Evolutionary conservation across 2,329 filamentous ascomycete genomes (phyloP), one percentile per base, ranked within the genome.

Genomic region (Ceratocystis alfenasii): DNA sequence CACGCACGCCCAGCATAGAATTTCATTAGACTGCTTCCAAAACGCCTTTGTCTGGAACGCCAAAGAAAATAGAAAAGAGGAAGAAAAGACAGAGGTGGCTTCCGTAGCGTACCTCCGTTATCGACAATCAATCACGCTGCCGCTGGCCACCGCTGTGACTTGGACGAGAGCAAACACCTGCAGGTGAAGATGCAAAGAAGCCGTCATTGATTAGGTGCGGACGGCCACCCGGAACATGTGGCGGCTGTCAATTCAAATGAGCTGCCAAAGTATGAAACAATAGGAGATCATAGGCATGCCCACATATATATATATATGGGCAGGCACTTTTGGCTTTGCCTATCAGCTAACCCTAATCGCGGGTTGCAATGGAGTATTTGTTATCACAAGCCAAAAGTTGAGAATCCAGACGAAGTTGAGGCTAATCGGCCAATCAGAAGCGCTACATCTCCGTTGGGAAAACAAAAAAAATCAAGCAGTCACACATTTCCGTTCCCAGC

Each of bases 361-460:
- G 22, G 50, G 22, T 8, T 48, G 45, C 17, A 2, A 30, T n/a
- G 7, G 53, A 12, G 10, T 45, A 45, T 8, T n/a, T 62, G 59
- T 60, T 41, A 44, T 64, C 63, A 57, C 63, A 65, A 65, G 63
- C 63, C 36, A 60, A 59, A 65, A 20, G 45, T 28, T 36, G 17
- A 10, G 15, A 50, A 25, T 50, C 20, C n/a, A 20, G 46, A 41
- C 25, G 1, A 57, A 44, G 33, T 20, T 5, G 20, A 53, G 7
- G 62, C 46, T 22, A 36, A 30, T 30, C 33, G n/a, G 50, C 63
- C 50, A 65, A 65, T 65, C 63, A 65, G 50, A 25, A 30, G 53
- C n/a, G 5, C 7, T 4, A 8, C 2, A 59, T 6, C 4, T 12
- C 1, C 6, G 17, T 6, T 46, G 20, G 25, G 57, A 64, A 60